Evolutionary conservation across 192 early-diverging fungal genomes (phyloP).

Genomic region (Coemansia sp.): DNA sequence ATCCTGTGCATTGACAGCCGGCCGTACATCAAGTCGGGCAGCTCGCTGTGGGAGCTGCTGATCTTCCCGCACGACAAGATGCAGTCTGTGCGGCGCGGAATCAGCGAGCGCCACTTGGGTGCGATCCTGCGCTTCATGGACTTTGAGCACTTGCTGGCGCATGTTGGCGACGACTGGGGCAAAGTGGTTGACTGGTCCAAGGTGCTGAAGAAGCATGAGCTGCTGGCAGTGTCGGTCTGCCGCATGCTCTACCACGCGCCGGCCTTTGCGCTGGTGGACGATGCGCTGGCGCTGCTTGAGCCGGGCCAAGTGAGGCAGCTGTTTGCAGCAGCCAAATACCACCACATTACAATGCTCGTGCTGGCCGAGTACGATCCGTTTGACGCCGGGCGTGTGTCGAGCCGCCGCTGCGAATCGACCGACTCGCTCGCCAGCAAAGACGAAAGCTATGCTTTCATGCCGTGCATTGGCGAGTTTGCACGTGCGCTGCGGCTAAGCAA

Average conservation of each 20-base stretch:
- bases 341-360: slow-evolving; percentile 37
- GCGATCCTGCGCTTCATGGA: slow-evolving; percentile 34
- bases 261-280: slow-evolving; percentile 37
- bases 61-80: slow-evolving; percentile 51
- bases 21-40: slow-evolving; percentile 35
- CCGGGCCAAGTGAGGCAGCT: slow-evolving; percentile 24
- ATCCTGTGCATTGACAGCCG: background rate
- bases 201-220: slow-evolving; percentile 28
- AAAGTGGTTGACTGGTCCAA: slow-evolving; percentile 42
- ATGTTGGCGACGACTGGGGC: slow-evolving; percentile 43
- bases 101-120: slow-evolving; percentile 36
- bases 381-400: slow-evolving; percentile 7
- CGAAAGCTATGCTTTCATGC: background rate
- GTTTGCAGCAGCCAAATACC: slow-evolving; percentile 25
- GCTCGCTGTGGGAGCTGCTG: slow-evolving; percentile 50
- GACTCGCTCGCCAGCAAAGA: background rate
- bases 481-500: slow-evolving; percentile 26
- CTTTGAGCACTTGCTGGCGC: slow-evolving; percentile 32
- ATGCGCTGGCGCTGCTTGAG: slow-evolving; percentile 15
- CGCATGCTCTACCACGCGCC: slow-evolving; percentile 44
- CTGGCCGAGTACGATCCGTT: slow-evolving; percentile 27
- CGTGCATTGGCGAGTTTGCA: slow-evolving; percentile 37
- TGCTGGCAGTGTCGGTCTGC: slow-evolving; percentile 29
- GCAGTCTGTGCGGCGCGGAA: slow-evolving; percentile 31
- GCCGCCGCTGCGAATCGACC: slow-evolving; percentile 2